Base-by-base conservation (phyloP, 2,329 filamentous ascomycete genomes). In the Aspergillus brasiliensis region DNA sequence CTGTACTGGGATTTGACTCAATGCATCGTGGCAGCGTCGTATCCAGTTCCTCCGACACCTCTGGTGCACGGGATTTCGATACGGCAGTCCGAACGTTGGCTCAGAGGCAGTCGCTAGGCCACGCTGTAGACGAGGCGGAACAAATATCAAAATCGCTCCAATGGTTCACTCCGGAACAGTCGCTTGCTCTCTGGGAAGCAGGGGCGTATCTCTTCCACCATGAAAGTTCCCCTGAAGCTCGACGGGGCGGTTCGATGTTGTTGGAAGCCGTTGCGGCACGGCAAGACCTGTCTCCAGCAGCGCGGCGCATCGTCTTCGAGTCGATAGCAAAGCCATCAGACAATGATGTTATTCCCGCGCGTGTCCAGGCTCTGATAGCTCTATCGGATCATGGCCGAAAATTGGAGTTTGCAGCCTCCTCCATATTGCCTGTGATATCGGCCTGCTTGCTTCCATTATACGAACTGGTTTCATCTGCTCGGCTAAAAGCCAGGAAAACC, bases 361-460 rank as follows among this genome's bases (percentile, higher is more conserved):
- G 74, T 3, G 71, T 78, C 13, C 74, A 77, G 49, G 70, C 77
- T 1, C 69, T 79, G 57, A 74, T 78, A 31, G 67, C 69, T 5
- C 65, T 79, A 40, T 76, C 77, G n/a, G 77, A 79, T 52, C 76
- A 79, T 68, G 77, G 76, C 48, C 72, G 76, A 48, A 78, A 78
- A 58, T 59, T 78, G 44, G 77, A 79, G 31, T 78, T 77, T 62
- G 69, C 75, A 27, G 67, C 69, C 31, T 70, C 71, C 4, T 77
- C 77, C 5, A 69, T 78, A 37, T 64, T 79, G 13, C 75, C 72
- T 8, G 70, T 76, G n/a, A 70, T 78, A 31, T 75, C 75, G 6
- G 71, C 73, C 8, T 78, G 75, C 65, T 69, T 78, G 21, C 65
- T 75, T 13, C 75, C 76, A 5, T 67, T 78, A 8, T 78, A 78